Percentiles rank a stretch among this genome's conserved stretches.
Conservation (phyloP, 73 alveolate genomes). For the Symbiodinium pilosum region DNA sequence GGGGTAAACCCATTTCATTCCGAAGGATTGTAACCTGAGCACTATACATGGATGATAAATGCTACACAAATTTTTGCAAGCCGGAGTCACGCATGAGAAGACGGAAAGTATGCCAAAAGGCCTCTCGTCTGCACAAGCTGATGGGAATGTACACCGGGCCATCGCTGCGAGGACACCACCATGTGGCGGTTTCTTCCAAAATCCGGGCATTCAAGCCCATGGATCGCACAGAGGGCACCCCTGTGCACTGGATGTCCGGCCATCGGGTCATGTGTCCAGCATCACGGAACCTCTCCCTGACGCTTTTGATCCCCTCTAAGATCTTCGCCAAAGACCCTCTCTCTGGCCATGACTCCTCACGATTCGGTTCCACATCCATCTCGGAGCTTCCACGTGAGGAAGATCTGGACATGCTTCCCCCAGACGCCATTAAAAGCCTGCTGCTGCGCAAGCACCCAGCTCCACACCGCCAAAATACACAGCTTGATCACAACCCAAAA, state of each 20-base stretch:
- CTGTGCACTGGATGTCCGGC: not conserved
- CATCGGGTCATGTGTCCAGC: not conserved
- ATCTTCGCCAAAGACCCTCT: not conserved
- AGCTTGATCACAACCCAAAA: too few relatives aligned
- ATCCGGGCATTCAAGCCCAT: not conserved
- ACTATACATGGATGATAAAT: not conserved
- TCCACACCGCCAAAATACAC: too few relatives aligned
- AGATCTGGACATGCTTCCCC: too few relatives aligned
- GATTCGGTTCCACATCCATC: too few relatives aligned
- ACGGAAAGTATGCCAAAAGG: too few relatives aligned
- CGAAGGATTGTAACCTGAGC: not conserved
- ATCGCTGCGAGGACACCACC: slow-evolving; percentile 17
- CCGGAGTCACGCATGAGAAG: not conserved
- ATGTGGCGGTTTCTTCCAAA: not conserved
- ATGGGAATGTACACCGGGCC: not conserved
- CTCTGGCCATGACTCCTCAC: not conserved
- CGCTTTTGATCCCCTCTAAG: too few relatives aligned
- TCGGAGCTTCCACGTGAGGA: too few relatives aligned
- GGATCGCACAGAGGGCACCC: not conserved
- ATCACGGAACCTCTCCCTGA: not conserved
- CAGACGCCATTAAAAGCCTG: too few relatives aligned
- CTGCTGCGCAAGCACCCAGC: too few relatives aligned
- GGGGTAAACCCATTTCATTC: not conserved
- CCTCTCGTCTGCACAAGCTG: not conserved
- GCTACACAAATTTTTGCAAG: not conserved